Evolutionary conservation across 768 basidiomycete genomes (phyloP), one percentile per base, ranked within the genome.

Genomic region (Rhizopogon roseolus): DNA sequence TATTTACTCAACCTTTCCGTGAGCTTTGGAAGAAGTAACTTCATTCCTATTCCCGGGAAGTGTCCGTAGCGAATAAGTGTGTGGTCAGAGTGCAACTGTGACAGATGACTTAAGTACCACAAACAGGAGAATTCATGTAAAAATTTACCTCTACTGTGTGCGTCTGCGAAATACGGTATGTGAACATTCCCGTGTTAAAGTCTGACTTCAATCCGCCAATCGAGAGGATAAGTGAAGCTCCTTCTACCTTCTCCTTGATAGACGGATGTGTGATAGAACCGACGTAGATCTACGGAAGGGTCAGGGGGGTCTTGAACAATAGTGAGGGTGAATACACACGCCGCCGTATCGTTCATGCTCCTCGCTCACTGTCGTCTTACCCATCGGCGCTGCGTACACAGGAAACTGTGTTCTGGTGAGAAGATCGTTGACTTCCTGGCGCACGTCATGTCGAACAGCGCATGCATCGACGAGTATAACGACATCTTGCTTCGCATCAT

Each of bases 161-260:
- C 10, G 68, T 66, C 0, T 74, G 74, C 5, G 85, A 82, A 43
- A 87, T 84, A 48, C 79, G 80, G 62, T 89, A 91, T 0, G 87
- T 86, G 69, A 92, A 93, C 67, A 87, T 88, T 32, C 91, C 93
- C 1, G 89, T 90, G 68, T 95, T 95, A 75, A 91, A 93, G 66
- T 95, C 92, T 43, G 80, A 83, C 64, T 80, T 81, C 48, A 90
- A 71, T 1, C 73, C 55, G 4, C 90, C 90, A 54, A 95, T 73
- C 11, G 87, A 88, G 11, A 95, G 63, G 49, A 91, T 82, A 41
- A 94, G 73, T 58, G 85, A 88, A 4, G 90, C 84, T 2, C 65
- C 73, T 68, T 95, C 92, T 28, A 94, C 82, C 56, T 76, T 81
- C 50, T 84, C 80, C 67, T 83, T 86, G 58, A 92, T 73, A 25